Percentiles rank a stretch among this genome's conserved stretches.
phyloP scores from a whole-genome alignment of 805 yeast species.

The Scheffersomyces ergatensis region DNA sequence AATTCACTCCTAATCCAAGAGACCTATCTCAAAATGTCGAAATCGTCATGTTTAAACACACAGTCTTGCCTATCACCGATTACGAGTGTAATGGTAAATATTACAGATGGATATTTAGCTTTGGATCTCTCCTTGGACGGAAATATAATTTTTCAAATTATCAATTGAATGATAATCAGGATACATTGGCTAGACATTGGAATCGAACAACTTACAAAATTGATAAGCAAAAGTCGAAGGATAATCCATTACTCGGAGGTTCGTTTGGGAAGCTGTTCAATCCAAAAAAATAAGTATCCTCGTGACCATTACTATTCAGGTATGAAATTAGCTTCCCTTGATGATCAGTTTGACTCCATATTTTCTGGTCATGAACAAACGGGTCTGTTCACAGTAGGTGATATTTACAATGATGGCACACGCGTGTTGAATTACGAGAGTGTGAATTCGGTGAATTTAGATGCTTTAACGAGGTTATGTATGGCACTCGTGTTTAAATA shows the following conservation, averaged over 20 bases:
- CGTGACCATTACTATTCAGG: no score
- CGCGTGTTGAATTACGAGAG: no score
- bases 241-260: neutral
- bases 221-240: neutral
- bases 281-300: no score
- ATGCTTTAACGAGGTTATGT: no score
- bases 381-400: no score
- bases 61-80: conserved; percentile 7
- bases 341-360: no score
- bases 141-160: neutral
- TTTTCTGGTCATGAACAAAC: no score
- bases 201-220: neutral
- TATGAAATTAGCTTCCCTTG: no score
- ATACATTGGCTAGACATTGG: neutral
- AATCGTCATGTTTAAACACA: conserved; percentile 5
- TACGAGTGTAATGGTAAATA: conserved; percentile 5
- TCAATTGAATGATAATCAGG: neutral
- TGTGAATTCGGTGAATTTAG: no score
- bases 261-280: no score
- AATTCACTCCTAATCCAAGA: conserved; percentile 6
- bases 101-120: conserved; percentile 4
- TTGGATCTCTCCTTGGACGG: neutral
- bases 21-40: conserved; percentile 1
- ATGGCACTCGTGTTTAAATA: no score
- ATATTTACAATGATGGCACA: no score